Evolutionary conservation across 441 rosid genomes (phyloP).

Genomic region (Gossypium schwendimanii): DNA sequence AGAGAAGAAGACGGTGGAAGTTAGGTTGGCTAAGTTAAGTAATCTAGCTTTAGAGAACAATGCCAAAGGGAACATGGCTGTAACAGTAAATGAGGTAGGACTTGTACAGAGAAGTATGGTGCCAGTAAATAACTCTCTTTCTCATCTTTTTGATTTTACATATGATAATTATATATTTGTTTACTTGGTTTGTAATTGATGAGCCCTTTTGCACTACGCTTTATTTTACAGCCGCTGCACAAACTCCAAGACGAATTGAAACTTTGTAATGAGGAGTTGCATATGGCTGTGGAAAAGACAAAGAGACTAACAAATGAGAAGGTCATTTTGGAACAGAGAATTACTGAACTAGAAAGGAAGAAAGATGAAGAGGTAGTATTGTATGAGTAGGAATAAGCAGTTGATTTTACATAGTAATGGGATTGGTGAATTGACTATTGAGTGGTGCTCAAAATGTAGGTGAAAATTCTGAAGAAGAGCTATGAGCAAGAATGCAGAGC

Average conservation of each 20-base stretch:
- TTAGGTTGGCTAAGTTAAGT: conserved; percentile 38
- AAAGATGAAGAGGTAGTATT: conserved; percentile 64
- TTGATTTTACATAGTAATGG: conserved; percentile 2
- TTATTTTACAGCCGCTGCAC: conserved; percentile 34
- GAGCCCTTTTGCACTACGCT: conserved; percentile 18
- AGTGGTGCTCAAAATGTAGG: conserved; percentile 30
- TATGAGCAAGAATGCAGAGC: conserved; percentile 61
- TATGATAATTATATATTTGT: neutral
- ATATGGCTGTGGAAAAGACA: conserved; percentile 38
- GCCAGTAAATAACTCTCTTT: neutral
- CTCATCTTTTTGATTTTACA: neutral
- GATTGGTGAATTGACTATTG: neutral
- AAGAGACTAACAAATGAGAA: conserved; percentile 57
- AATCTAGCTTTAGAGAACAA: conserved; percentile 35
- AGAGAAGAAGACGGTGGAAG: conserved; percentile 62
- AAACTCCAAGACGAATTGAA: conserved; percentile 69
- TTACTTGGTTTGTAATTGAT: neutral
- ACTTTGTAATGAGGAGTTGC: conserved; percentile 51
- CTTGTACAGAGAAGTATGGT: neutral
- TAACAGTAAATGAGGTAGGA: conserved; percentile 49
- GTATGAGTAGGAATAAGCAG: conserved; percentile 9
- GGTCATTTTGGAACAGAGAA: conserved; percentile 47
- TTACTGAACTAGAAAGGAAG: conserved; percentile 50
- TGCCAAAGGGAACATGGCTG: conserved; percentile 35
- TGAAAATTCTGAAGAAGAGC: conserved; percentile 43